These are phyloP conservation scores for Aspergillus novoparasiticus DNA, from an alignment of 2,329 filamentous ascomycete genomes.

Conservation along the genomic window DNA sequence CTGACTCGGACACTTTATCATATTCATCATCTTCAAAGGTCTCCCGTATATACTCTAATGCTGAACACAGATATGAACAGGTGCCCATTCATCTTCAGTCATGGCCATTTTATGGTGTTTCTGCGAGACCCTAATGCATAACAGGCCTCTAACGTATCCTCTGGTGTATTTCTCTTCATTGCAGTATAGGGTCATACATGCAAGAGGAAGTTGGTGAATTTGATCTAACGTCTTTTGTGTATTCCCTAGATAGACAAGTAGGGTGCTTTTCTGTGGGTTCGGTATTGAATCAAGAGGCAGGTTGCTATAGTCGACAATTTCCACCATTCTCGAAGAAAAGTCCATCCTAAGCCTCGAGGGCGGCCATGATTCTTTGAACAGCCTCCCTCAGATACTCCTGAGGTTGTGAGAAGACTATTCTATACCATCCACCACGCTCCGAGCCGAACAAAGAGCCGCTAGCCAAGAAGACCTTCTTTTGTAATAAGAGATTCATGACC, in stretches of 20 bases:
- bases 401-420: constrained; percentile 44
- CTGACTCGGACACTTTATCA: too few species aligned
- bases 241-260: background rate
- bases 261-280: background rate
- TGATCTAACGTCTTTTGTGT: too few species aligned
- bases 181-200: background rate
- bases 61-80: too few species aligned
- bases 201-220: background rate
- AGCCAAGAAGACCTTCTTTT: constrained; percentile 40
- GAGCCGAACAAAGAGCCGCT: constrained; percentile 40
- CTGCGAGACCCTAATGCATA: rapidly evolving
- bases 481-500: constrained; percentile 39
- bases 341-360: constrained; percentile 13
- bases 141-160: too few species aligned
- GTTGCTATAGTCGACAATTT: background rate
- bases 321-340: background rate
- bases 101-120: too few species aligned
- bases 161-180: too few species aligned
- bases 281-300: background rate
- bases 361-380: constrained; percentile 31
- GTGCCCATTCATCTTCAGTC: too few species aligned
- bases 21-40: too few species aligned
- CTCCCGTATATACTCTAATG: too few species aligned
- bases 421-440: constrained; percentile 47
- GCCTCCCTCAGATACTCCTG: constrained; percentile 35